These are phyloP conservation scores for Begonia fuchsioides DNA, from an alignment of 306 rosid species.

Conservation along the genomic window DNA sequence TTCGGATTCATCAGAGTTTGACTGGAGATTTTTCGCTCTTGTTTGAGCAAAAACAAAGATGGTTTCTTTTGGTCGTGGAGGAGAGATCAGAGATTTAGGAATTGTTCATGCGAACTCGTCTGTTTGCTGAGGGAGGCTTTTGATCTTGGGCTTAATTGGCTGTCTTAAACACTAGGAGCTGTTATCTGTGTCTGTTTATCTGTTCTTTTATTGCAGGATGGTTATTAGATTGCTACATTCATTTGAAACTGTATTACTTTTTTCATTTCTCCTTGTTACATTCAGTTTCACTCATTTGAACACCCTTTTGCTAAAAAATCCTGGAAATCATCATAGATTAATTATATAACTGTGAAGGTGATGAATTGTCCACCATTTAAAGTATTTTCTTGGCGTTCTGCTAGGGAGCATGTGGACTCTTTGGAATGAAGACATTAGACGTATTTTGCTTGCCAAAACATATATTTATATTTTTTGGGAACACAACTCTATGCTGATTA, in stretches of 20 bases:
- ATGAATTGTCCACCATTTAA: slow-evolving; percentile 17
- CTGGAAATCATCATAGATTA: slow-evolving; percentile 35
- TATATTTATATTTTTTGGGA: slow-evolving; percentile 22
- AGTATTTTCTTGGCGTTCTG: slow-evolving; percentile 13
- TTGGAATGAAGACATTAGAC: slow-evolving; percentile 34
- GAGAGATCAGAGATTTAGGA: too few species aligned
- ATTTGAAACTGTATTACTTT: slow-evolving; percentile 47
- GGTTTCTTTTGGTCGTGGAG: too few species aligned
- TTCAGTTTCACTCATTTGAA: slow-evolving; percentile 27
- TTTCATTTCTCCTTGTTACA: slow-evolving; percentile 42
- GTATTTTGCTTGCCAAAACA: slow-evolving; percentile 35
- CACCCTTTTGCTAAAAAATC: slow-evolving; percentile 21
- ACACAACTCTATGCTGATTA: slow-evolving; percentile 23
- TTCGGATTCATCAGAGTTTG: too few species aligned
- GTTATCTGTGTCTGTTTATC: slow-evolving; percentile 25
- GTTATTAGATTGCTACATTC: slow-evolving; percentile 41
- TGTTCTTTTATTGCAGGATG: slow-evolving; percentile 63
- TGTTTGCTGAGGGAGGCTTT: too few species aligned
- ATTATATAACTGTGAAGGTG: slow-evolving; percentile 17
- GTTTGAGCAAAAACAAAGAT: too few species aligned
- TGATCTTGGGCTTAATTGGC: slow-evolving; percentile 10
- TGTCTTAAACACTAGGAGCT: slow-evolving; percentile 2
- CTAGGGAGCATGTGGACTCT: slow-evolving; percentile 21
- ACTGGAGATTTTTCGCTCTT: too few species aligned
- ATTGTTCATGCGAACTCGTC: too few species aligned